Conservation (phyloP, 768 basidiomycete genomes). For the Boletus rufocinnamomeus region DNA sequence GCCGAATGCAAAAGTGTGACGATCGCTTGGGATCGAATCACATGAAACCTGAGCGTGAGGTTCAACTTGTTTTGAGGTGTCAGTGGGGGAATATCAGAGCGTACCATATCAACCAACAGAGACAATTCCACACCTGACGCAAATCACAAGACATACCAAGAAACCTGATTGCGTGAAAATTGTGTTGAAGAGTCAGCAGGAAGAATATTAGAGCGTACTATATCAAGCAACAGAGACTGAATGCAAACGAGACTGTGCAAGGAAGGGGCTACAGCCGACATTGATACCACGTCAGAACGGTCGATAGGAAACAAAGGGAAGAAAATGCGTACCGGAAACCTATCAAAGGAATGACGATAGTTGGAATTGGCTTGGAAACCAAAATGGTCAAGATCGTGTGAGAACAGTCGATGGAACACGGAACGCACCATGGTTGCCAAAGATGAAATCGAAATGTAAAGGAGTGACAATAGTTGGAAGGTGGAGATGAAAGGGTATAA, state of each 20-base stretch:
- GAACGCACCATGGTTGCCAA: background rate
- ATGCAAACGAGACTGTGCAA: background rate
- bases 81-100: background rate
- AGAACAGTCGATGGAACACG: background rate
- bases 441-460: conserved; percentile 2
- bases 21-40: background rate
- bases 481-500: background rate
- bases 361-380: conserved; percentile 7
- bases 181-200: background rate
- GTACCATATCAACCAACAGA: conserved; percentile 9
- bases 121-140: background rate
- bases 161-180: background rate
- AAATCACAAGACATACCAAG: too few relatives aligned
- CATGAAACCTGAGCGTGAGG: too few relatives aligned
- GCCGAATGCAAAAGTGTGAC: background rate
- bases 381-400: background rate
- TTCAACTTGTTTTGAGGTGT: too few relatives aligned
- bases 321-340: background rate
- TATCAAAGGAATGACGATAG: conserved; percentile 19
- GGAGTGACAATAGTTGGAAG: background rate
- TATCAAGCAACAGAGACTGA: conserved; percentile 1
- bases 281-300: background rate
- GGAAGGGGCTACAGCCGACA: background rate
- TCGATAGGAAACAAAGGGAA: background rate
- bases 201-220: background rate